These are phyloP conservation scores for Vicia sativa DNA, from an alignment of 306 rosid species.

Conservation along the genomic window DNA sequence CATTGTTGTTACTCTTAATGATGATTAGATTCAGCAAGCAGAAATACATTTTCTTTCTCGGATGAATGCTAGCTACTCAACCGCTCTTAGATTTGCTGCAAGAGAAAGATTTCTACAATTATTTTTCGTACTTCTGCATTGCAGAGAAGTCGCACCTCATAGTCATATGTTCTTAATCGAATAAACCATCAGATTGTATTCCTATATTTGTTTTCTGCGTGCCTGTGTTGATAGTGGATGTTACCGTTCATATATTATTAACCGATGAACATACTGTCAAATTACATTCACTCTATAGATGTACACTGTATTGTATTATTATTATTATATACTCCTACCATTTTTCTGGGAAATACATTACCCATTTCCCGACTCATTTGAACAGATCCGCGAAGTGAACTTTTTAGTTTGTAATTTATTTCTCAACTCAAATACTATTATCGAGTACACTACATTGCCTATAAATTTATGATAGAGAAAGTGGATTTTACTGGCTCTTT, in stretches of 20 bases:
- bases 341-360: constrained; percentile 35
- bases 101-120: constrained; percentile 26
- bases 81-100: constrained; percentile 24
- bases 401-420: background rate
- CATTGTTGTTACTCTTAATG: constrained; percentile 37
- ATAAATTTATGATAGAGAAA: background rate
- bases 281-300: constrained; percentile 29
- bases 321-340: constrained; percentile 3
- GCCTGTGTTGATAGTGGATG: constrained; percentile 19
- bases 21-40: constrained; percentile 35
- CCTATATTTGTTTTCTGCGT: background rate
- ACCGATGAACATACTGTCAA: constrained; percentile 25
- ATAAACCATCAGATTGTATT: background rate
- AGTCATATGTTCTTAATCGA: constrained; percentile 30
- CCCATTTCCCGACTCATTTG: constrained; percentile 37
- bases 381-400: constrained; percentile 33
- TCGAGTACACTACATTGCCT: background rate
- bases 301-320: constrained; percentile 28
- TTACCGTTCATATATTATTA: constrained; percentile 24
- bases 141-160: constrained; percentile 35
- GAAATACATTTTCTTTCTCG: constrained; percentile 28
- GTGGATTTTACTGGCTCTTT: background rate
- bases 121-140: constrained; percentile 27
- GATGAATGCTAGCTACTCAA: constrained; percentile 25
- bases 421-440: constrained; percentile 6